A percentile compares a stretch with the other conserved stretches of the same genome.
Conservation (phyloP, 2,329 filamentous ascomycete species). For the Fusarium longipes region DNA sequence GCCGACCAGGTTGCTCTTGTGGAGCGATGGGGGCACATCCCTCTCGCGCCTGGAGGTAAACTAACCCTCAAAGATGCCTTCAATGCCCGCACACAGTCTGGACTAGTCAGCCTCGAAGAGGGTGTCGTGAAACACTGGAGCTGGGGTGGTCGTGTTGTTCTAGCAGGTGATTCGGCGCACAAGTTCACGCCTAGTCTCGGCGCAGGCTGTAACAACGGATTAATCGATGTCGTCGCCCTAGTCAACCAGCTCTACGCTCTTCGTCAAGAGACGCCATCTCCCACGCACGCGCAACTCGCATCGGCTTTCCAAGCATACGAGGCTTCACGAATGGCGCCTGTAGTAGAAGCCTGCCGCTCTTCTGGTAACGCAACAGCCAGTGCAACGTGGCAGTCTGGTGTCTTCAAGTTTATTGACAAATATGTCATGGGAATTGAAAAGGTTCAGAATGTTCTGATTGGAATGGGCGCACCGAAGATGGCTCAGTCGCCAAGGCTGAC, state of each 20-base stretch:
- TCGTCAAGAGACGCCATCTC: neutral
- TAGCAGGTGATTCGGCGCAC: constrained; percentile 53
- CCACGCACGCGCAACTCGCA: neutral
- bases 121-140: constrained; percentile 53
- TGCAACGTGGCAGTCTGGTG: constrained; percentile 28
- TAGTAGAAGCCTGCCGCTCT: constrained; percentile 11
- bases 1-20: constrained; percentile 29
- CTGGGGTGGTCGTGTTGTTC: constrained; percentile 49
- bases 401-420: constrained; percentile 33
- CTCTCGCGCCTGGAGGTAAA: constrained; percentile 22
- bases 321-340: constrained; percentile 17
- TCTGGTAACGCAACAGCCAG: constrained; percentile 14
- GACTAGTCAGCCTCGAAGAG: constrained; percentile 52
- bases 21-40: constrained; percentile 35
- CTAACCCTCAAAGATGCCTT: constrained; percentile 50
- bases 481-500: constrained; percentile 12
- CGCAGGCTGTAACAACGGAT: constrained; percentile 51
- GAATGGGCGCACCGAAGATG: constrained; percentile 4
- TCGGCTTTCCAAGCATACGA: constrained; percentile 30
- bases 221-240: constrained; percentile 49
- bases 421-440: constrained; percentile 11
- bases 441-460: constrained; percentile 25
- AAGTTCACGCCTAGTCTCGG: constrained; percentile 54
- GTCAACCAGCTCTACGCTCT: constrained; percentile 44
- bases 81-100: constrained; percentile 36